Evolutionary conservation across 495 filamentous ascomycete species (phyloP), one percentile per base, ranked within the genome.

Genomic region (Beverwykella pulmonaria): DNA sequence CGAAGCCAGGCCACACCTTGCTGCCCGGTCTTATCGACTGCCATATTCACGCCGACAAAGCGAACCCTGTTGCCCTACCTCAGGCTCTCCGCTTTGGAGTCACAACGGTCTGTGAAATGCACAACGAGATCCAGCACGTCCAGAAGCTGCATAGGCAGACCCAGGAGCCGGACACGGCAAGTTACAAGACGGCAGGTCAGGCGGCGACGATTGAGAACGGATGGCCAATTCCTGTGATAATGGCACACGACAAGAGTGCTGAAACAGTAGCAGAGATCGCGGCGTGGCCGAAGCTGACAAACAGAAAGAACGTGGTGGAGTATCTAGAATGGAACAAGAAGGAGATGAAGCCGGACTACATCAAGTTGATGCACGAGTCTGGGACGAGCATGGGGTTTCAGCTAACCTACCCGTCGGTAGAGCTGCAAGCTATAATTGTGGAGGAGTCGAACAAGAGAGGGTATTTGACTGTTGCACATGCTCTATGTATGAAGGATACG

Each of bases 71-170:
- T 2, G 75, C 74, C 17, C 61, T 78, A 17, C 63, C 67, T 17
- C 76, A 78, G 53, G 69, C 75, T 14, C 53, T 78, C 8, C 63
- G 68, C 10, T 78, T 78, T 58, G 76, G 76, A 6, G 67, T 76
- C 14, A 78, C 75, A 5, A 78, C 76, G 1, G 73, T 75, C 19
- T 73, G 71, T 47, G 76, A 78, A 29, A 75, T 78, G 75, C 69
- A 74, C 39, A 76, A 76, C 54, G 73, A 76, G 53, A 44, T 61
- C 34, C 30, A 25, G 19, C 73, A 89, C 60, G 82, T 83, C 57
- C 77, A 81, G 22, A 78, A 82, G 29, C 72, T 91, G 57, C 72
- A 80, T 0, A 81, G 82, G 44, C 79, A 72, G 44, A 52, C 66
- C 19, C 39, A 29, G 25, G 65, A 76, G 32, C 63, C 65, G 0